Percentiles rank a stretch among this genome's conserved stretches.
These are phyloP conservation scores for Eutypella sp. DNA, from an alignment of 2,329 filamentous ascomycete genomes.

Conservation along the genomic window DNA sequence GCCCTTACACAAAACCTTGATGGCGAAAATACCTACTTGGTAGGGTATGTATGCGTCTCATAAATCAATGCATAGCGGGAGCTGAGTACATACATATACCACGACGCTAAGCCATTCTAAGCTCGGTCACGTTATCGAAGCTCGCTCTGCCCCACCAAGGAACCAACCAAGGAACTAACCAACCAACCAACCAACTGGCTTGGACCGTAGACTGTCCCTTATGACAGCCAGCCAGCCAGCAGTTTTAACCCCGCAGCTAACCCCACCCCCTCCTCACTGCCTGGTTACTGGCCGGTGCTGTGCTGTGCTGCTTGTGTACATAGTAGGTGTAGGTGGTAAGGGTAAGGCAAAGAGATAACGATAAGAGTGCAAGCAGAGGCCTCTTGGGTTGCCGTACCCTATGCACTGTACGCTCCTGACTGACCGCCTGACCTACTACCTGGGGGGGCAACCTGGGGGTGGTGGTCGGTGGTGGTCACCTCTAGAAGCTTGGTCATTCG, in stretches of 20 bases:
- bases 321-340: no score
- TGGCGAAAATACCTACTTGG: not conserved
- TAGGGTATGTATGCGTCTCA: not conserved
- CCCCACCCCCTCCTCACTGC: not conserved
- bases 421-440: no score
- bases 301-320: not conserved
- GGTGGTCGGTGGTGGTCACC: not conserved
- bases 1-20: no score
- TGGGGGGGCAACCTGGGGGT: no score
- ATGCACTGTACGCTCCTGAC: no score
- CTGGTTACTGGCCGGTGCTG: not conserved
- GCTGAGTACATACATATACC: no score
- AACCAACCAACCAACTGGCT: not conserved
- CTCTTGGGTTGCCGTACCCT: no score
- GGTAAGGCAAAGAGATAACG: no score
- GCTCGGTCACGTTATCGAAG: conserved; percentile 16
- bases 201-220: not conserved
- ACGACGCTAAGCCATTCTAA: conserved; percentile 8
- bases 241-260: no score
- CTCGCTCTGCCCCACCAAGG: no score
- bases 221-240: not conserved
- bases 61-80: no score
- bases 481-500: not conserved
- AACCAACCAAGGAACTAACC: no score
- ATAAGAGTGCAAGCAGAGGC: not conserved